Conservation (phyloP, 306 rosid species). For the Begonia fuchsioides region DNA sequence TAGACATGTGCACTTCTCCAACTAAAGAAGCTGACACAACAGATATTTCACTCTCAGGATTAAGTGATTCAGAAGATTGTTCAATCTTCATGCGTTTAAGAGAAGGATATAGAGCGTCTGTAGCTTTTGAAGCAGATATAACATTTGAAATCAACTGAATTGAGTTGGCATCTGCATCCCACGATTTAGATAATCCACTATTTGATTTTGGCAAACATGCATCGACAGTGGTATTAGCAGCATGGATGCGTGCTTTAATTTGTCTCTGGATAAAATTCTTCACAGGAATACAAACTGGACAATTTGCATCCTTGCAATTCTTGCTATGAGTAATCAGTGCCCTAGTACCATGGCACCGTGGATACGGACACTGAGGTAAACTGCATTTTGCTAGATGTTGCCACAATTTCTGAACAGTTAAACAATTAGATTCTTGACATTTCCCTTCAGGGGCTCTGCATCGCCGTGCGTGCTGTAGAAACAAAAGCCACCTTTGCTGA, state of each 20-base stretch:
- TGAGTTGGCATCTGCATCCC: conserved; percentile 24
- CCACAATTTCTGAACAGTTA: conserved; percentile 50
- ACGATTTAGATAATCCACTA: conserved; percentile 46
- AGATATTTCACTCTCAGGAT: conserved; percentile 41
- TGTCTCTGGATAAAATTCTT: conserved; percentile 24
- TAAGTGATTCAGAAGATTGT: conserved; percentile 38
- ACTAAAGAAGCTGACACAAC: conserved; percentile 26
- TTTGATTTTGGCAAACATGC: conserved; percentile 36
- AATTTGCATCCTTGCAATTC: conserved; percentile 40
- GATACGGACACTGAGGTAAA: conserved; percentile 27
- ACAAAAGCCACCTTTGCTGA: conserved; percentile 92
- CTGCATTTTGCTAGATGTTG: conserved; percentile 55
- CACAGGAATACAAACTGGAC: conserved; percentile 90
- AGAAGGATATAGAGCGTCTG: conserved; percentile 63
- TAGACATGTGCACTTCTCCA: conserved; percentile 30
- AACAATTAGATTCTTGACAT: conserved; percentile 53
- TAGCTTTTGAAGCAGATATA: conserved; percentile 27
- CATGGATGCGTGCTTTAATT: conserved; percentile 17
- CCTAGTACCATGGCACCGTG: conserved; percentile 63
- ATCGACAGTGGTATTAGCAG: conserved; percentile 13
- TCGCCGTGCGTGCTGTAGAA: conserved; percentile 71
- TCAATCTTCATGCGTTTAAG: conserved; percentile 77
- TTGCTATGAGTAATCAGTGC: conserved; percentile 51
- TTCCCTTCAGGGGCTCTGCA: conserved; percentile 72
- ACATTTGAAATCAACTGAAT: conserved; percentile 36